These are phyloP conservation scores for Abrus pulchellus DNA, from an alignment of 306 rosid species.

Conservation along the genomic window DNA sequence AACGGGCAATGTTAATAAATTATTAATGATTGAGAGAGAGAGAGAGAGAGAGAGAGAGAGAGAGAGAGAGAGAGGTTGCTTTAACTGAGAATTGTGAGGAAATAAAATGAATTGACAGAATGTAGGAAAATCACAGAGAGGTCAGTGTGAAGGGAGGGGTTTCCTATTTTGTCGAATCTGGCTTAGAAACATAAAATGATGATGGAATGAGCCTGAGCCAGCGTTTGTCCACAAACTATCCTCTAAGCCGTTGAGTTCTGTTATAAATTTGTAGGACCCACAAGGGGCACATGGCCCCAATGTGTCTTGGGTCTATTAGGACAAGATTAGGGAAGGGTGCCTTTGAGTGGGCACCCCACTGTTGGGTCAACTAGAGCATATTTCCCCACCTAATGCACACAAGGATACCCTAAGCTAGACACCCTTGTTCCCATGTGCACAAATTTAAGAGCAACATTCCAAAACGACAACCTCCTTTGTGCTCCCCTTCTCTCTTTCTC, in stretches of 20 bases:
- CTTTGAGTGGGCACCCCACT: slow-evolving; percentile 73
- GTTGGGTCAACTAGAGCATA: slow-evolving; percentile 91
- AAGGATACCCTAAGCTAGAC: slow-evolving; percentile 78
- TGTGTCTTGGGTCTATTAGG: slow-evolving; percentile 80
- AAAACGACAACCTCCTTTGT: slow-evolving; percentile 87
- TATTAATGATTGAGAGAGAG: slow-evolving; percentile 23
- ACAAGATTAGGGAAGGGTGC: slow-evolving; percentile 78
- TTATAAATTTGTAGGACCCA: slow-evolving; percentile 79
- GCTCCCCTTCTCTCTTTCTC: slow-evolving; percentile 49
- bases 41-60: neutral
- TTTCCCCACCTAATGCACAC: slow-evolving; percentile 87
- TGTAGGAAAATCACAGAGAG: slow-evolving; percentile 38
- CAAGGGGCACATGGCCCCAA: slow-evolving; percentile 69
- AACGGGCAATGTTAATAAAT: slow-evolving; percentile 16
- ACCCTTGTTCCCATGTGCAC: slow-evolving; percentile 99
- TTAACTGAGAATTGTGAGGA: neutral
- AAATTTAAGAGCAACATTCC: slow-evolving; percentile 94
- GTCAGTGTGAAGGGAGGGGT: slow-evolving; percentile 18
- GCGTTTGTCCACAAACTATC: slow-evolving; percentile 23
- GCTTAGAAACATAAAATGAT: slow-evolving; percentile 42
- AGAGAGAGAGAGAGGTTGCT: neutral
- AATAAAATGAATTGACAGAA: slow-evolving; percentile 32
- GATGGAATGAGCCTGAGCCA: slow-evolving; percentile 27
- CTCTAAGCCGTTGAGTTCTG: slow-evolving; percentile 54
- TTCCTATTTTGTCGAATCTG: slow-evolving; percentile 50